Evolutionary conservation across 805 yeast genomes (phyloP).

Genomic region (Suhomyces pyralidae): DNA sequence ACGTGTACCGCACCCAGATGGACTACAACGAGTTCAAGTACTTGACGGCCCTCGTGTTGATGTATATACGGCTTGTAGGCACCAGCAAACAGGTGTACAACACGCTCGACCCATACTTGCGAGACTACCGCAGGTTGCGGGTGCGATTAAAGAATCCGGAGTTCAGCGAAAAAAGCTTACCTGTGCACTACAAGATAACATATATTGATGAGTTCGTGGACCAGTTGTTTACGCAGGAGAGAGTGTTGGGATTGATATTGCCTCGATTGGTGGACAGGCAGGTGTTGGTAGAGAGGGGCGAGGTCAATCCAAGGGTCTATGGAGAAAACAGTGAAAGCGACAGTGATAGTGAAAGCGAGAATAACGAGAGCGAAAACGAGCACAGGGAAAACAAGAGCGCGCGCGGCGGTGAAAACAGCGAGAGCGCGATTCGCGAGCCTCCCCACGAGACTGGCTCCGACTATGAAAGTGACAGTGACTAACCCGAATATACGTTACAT

Average conservation of each 20-base stretch:
- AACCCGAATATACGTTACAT: not conserved
- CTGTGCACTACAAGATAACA: conserved; percentile 32
- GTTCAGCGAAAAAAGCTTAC: conserved; percentile 15
- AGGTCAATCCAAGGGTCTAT: conserved; percentile 39
- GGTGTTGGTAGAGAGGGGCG: conserved; percentile 41
- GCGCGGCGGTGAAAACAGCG: conserved; percentile 4
- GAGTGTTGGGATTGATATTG: conserved; percentile 70
- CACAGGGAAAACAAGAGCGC: not conserved
- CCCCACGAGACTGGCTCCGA: not conserved
- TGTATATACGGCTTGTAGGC: conserved; percentile 56
- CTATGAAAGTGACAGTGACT: conserved; percentile 42
- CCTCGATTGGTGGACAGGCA: conserved; percentile 55
- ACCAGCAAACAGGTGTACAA: conserved; percentile 40
- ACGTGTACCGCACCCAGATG: conserved; percentile 53
- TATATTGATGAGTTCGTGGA: conserved; percentile 79
- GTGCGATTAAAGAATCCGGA: conserved; percentile 27
- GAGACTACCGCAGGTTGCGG: conserved; percentile 70
- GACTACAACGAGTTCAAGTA: conserved; percentile 65
- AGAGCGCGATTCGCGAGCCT: conserved; percentile 4
- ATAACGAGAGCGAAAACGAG: conserved; percentile 6
- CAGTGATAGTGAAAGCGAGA: conserved; percentile 1
- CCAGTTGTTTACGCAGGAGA: conserved; percentile 48
- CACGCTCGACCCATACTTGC: conserved; percentile 51
- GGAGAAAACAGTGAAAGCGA: conserved; percentile 12
- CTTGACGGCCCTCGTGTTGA: conserved; percentile 61